A percentile compares a stretch with the other conserved stretches of the same genome.
These are phyloP conservation scores for Trypanosomatidae sp. DNA, from an alignment of 208 protist species.

Conservation along the genomic window DNA sequence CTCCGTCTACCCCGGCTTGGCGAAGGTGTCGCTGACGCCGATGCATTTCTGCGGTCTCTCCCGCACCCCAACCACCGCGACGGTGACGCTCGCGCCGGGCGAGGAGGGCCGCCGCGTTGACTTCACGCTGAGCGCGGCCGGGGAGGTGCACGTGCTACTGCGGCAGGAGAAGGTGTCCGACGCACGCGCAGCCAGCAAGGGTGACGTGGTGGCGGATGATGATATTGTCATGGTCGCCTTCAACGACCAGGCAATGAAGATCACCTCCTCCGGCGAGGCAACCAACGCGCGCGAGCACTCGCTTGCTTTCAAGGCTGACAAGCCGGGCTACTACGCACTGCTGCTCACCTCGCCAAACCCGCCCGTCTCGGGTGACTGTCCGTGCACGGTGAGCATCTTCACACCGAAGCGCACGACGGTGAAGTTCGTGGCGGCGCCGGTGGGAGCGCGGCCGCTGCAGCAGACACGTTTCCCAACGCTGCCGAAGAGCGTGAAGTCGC, in stretches of 20 bases:
- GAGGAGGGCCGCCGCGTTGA: conserved; percentile 36
- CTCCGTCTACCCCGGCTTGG: conserved; percentile 71
- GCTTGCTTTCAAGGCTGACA: conserved; percentile 38
- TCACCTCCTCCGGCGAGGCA: conserved; percentile 47
- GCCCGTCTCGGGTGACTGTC: conserved; percentile 41
- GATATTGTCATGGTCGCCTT: conserved; percentile 54
- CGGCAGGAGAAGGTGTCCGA: conserved; percentile 64
- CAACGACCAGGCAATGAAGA: conserved; percentile 41
- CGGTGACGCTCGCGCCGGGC: conserved; percentile 37
- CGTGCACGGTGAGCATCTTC: conserved; percentile 59
- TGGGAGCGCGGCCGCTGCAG: conserved; percentile 47
- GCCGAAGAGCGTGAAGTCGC: conserved; percentile 7
- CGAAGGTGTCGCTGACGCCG: conserved; percentile 52
- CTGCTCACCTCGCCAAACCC: conserved; percentile 38
- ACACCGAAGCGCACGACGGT: conserved; percentile 56
- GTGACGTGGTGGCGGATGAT: conserved; percentile 65
- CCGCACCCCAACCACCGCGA: conserved; percentile 32
- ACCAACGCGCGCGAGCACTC: conserved; percentile 77
- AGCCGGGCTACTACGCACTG: conserved; percentile 51
- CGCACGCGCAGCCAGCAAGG: conserved; percentile 15
- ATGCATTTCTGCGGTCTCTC: conserved; percentile 49
- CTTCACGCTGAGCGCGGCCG: conserved; percentile 48
- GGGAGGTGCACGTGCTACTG: conserved; percentile 68
- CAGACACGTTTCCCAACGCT: conserved; percentile 45
- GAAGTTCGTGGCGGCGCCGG: conserved; percentile 53